A percentile compares a stretch with the other conserved stretches of the same genome.
These are phyloP conservation scores for Aphanomyces astaci DNA, from an alignment of 352 stramenopile species.

Conservation along the genomic window DNA sequence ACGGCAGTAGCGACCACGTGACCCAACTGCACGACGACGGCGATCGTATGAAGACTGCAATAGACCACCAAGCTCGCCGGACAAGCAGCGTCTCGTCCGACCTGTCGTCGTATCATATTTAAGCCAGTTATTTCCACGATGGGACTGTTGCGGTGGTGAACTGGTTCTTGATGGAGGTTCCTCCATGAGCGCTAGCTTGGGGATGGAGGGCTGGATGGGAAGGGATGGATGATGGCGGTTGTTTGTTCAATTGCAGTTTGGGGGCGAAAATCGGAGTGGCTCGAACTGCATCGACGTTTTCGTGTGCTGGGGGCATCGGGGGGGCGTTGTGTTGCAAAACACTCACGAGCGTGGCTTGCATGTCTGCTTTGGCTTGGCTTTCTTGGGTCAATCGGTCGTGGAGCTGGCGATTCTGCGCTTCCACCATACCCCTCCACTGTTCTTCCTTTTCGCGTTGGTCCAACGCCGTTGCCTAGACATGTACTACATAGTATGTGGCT, in stretches of 20 bases:
- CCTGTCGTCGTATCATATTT: conserved; percentile 10
- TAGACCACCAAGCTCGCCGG: not conserved
- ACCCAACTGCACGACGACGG: not conserved
- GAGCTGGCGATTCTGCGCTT: not conserved
- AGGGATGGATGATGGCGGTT: not conserved
- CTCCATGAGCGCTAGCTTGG: no score
- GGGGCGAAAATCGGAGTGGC: not conserved
- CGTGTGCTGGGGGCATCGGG: no score
- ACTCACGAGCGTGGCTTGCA: not conserved
- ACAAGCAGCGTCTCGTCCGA: not conserved
- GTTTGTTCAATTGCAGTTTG: not conserved
- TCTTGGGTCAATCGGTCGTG: not conserved
- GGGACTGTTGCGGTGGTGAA: not conserved
- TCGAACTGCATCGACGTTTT: not conserved
- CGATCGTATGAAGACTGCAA: not conserved
- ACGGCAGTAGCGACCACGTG: not conserved
- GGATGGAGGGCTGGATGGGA: no score
- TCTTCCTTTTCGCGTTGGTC: not conserved
- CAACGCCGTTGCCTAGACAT: not conserved
- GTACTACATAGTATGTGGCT: no score
- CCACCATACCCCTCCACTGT: not conserved
- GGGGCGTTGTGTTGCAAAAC: not conserved
- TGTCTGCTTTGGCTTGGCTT: not conserved
- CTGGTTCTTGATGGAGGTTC: no score
- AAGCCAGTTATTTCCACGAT: not conserved